A percentile compares a stretch with the other conserved stretches of the same genome.
phyloP scores from a whole-genome alignment of 441 rosid genomes.

The Adansonia gregorii region DNA sequence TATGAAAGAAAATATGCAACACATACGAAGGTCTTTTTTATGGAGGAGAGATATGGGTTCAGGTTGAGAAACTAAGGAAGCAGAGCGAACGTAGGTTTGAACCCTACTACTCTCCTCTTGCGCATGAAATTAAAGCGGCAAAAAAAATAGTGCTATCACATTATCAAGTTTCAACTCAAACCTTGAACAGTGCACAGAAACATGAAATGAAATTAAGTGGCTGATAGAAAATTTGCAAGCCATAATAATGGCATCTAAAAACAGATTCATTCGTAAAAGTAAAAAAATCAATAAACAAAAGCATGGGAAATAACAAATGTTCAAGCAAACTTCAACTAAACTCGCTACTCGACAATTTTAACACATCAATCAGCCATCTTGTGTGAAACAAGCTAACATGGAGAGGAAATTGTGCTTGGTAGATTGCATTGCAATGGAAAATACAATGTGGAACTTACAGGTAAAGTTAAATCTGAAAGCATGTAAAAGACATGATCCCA shows the following conservation, averaged over 20 bases:
- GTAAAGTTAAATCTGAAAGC: background rate
- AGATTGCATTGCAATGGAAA: conserved; percentile 2
- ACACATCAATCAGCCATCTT: background rate
- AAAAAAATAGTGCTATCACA: background rate
- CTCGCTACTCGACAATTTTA: background rate
- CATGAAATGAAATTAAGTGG: background rate
- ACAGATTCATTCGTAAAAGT: background rate
- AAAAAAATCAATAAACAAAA: background rate
- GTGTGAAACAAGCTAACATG: background rate
- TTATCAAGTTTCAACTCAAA: background rate
- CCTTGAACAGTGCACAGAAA: background rate
- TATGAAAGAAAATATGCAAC: background rate
- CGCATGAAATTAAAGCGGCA: background rate
- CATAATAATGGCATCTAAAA: background rate
- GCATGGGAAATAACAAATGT: conserved; percentile 14
- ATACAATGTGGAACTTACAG: conserved; percentile 14
- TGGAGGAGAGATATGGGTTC: background rate
- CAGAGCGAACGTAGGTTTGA: background rate
- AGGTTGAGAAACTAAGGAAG: background rate
- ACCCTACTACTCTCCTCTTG: background rate
- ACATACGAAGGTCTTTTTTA: background rate
- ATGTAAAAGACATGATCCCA: background rate
- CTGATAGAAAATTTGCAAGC: background rate
- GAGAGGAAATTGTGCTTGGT: conserved; percentile 3
- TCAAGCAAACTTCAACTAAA: conserved; percentile 6